A percentile compares a stretch with the other conserved stretches of the same genome.
phyloP scores from a whole-genome alignment of 495 filamentous ascomycete genomes.

The Lasiosphaeria miniovina region DNA sequence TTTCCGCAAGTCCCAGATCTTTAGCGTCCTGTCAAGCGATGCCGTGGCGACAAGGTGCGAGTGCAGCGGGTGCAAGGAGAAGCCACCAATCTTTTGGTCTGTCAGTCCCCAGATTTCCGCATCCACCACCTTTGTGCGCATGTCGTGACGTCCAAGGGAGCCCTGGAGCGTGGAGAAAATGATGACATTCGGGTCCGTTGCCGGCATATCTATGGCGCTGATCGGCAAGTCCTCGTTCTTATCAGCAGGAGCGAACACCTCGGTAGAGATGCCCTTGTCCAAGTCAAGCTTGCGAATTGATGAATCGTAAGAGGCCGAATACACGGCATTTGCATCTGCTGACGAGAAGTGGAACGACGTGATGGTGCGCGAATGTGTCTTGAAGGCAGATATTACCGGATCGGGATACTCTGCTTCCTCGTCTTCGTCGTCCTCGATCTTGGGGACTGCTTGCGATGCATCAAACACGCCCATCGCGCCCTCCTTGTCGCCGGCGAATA shows the following conservation, averaged over 20 bases:
- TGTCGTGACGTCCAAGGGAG: conserved; percentile 72
- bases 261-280: conserved; percentile 68
- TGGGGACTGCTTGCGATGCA: conserved; percentile 65
- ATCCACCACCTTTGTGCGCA: conserved; percentile 54
- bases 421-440: conserved; percentile 54
- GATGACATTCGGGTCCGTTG: conserved; percentile 65
- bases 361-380: conserved; percentile 87
- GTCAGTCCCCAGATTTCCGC: conserved; percentile 71
- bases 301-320: conserved; percentile 90
- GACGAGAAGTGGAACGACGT: conserved; percentile 74
- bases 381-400: conserved; percentile 79
- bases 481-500: conserved; percentile 96
- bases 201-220: conserved; percentile 74
- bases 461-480: conserved; percentile 94
- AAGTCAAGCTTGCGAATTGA: conserved; percentile 87
- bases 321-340: conserved; percentile 67
- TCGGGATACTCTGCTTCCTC: conserved; percentile 53
- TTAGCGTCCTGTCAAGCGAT: conserved; percentile 82
- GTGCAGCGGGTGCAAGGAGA: conserved; percentile 71
- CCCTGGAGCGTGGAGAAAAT: conserved; percentile 88
- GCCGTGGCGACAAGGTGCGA: conserved; percentile 87
- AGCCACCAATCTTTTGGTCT: conserved; percentile 95
- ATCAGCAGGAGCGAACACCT: conserved; percentile 73
- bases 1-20: conserved; percentile 90
- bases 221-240: conserved; percentile 69